Base-by-base conservation (phyloP, 2,329 filamentous ascomycete genomes). In the Rosellinia necatrix region DNA sequence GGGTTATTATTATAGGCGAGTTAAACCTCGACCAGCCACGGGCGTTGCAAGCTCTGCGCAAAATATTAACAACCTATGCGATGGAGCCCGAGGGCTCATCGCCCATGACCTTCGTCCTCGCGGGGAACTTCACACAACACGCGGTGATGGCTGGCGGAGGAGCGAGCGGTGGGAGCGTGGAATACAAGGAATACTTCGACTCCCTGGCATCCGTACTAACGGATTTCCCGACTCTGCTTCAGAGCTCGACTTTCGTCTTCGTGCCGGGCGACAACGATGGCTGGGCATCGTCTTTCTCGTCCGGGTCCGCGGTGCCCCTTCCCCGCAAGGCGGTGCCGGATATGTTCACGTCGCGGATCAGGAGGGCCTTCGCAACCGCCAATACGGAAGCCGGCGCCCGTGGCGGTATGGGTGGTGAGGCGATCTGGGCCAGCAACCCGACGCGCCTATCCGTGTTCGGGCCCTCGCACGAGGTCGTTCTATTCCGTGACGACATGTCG, bases 181-280 rank as follows among this genome's bases (percentile, higher is more conserved):
- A 96, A 74, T 97, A 96, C 77, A 97, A 97, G 76, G 94, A 97
- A 74, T 88, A 90, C 70, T 97, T 97, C 71, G 92, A 99, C 74
- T 85, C 87, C 7, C 82, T 99, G 10, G 93, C 94, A 3, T 86
- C 87, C 2, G 82, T 91, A 1, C 81, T 99, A 5, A 81, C 90
- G 6, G 92, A 97, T 64, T 97, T 91, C 68, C 91, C 91, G 3
- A 80, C 83, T 1, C 81, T 99, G 12, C 81, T 97, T 38, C 87
- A 88, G 53, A 82, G 83, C 22, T 88, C 90, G 4, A 93, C 90
- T 0, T 96, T 97, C 71, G 79, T 96, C 27, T 96, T 99, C 69
- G 89, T 97, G 0, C 94, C 94, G 0, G 94, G 94, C 25, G 93
- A 97, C 74, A 96, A 97, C 70, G 94, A 99, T 71, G 92, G 91